Percentiles rank a stretch among this genome's conserved stretches.
Conservation (phyloP, 1,284 basidiomycete genomes). For the Trametes pubescens region DNA sequence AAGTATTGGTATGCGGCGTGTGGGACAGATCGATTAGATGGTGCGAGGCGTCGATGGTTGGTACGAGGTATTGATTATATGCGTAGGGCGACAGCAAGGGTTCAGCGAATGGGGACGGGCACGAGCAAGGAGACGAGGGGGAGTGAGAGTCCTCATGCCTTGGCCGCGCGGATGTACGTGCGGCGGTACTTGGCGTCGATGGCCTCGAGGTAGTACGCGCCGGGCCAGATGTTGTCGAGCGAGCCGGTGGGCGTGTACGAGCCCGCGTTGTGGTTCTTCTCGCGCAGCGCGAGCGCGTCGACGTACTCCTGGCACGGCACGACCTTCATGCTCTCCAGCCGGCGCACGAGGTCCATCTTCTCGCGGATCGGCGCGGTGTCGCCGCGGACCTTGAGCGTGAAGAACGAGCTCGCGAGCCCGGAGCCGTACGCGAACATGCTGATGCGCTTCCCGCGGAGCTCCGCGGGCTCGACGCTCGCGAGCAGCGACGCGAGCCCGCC, state of each 20-base stretch:
- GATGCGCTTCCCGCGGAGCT: slow-evolving; percentile 82
- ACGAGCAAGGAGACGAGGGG: neutral
- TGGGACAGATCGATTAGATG: slow-evolving; percentile 14
- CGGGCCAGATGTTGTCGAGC: slow-evolving; percentile 93
- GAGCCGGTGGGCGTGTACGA: slow-evolving; percentile 89
- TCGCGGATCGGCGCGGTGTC: slow-evolving; percentile 83
- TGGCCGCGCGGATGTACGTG: slow-evolving; percentile 67
- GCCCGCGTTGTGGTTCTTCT: slow-evolving; percentile 95
- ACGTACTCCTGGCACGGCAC: slow-evolving; percentile 91
- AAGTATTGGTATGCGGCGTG: slow-evolving; percentile 19
- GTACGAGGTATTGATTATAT: slow-evolving; percentile 12
- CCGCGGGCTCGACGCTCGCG: slow-evolving; percentile 69
- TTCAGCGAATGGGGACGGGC: neutral
- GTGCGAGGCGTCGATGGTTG: slow-evolving; percentile 4
- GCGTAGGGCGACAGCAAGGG: neutral
- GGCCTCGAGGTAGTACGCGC: slow-evolving; percentile 92
- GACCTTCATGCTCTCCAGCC: slow-evolving; percentile 89
- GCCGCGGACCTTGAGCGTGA: slow-evolving; percentile 85
- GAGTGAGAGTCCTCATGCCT: slow-evolving; percentile 30
- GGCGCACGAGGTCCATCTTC: slow-evolving; percentile 82
- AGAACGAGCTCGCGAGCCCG: slow-evolving; percentile 94
- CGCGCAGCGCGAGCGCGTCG: slow-evolving; percentile 82
- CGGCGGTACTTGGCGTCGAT: slow-evolving; percentile 95
- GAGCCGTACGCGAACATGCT: slow-evolving; percentile 95
- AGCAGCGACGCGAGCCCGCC: slow-evolving; percentile 90